These are phyloP conservation scores for Nannochloropsis salina DNA, from an alignment of 108 stramenopile genomes.

Conservation along the genomic window DNA sequence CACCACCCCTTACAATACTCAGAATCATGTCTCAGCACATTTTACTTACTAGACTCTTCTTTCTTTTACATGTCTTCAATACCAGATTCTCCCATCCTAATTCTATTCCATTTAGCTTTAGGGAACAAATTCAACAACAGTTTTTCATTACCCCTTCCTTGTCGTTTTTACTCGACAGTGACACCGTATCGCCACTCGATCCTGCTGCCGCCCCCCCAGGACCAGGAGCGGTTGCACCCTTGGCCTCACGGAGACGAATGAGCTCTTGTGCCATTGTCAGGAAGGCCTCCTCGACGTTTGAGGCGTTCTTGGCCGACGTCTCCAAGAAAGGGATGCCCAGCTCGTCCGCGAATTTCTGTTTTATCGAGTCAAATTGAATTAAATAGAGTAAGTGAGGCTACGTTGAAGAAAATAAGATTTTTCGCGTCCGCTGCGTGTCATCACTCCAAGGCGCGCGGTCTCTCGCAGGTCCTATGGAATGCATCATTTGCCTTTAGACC, in stretches of 20 bases:
- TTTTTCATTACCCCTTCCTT: neutral
- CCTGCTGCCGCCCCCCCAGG: neutral
- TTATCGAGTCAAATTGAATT: neutral
- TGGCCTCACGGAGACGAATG: conserved; percentile 52
- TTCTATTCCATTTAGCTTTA: too few relatives aligned
- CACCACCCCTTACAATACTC: too few relatives aligned
- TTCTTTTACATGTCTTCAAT: too few relatives aligned
- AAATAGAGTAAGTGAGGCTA: neutral
- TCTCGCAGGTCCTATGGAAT: too few relatives aligned
- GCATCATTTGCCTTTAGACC: too few relatives aligned
- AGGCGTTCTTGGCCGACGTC: conserved; percentile 86
- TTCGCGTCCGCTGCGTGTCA: neutral
- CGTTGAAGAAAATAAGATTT: neutral
- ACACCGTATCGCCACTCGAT: neutral
- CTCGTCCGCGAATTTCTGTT: conserved; percentile 71
- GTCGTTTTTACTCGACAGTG: neutral
- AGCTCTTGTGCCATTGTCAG: conserved; percentile 93
- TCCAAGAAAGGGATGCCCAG: conserved; percentile 96
- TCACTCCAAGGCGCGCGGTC: too few relatives aligned
- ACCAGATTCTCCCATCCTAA: too few relatives aligned
- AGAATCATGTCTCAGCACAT: too few relatives aligned
- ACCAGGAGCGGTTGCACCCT: neutral
- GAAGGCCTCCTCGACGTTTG: conserved; percentile 96
- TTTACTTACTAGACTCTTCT: too few relatives aligned
- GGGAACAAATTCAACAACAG: neutral